Base-by-base conservation (phyloP, 805 yeast genomes). In the Starmerella scarabaei region DNA sequence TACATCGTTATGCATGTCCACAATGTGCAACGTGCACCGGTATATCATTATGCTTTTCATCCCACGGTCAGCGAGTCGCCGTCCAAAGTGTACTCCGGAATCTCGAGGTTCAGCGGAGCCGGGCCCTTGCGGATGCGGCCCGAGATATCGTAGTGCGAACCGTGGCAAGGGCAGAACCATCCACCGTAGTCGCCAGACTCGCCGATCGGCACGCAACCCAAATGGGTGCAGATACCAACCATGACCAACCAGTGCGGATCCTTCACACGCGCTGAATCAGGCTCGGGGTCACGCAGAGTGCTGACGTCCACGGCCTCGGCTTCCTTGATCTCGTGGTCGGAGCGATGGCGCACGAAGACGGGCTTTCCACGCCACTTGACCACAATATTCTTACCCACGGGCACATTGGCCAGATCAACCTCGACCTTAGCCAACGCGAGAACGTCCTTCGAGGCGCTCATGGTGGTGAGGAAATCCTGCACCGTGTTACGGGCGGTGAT, bases 161-260 rank as follows among this genome's bases (percentile, higher is more conserved):
- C 99, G 74, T 93, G 99, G 73, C 98, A 91, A 53, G 99, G 98
- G 69, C 98, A 91, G 88, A 91, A 91, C 99, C 99, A 91, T 64
- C 99, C 99, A 64, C 96, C 97, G 57, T 75, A 91, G 67, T 91
- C 99, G 69, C 99, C 99, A 53, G 96, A 79, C 71, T 91, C 97
- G 64, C 99, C 99, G 60, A 91, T 91, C 54, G 99, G 99, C 48
- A 91, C 99, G 80, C 99, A 91, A 66, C 99, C 99, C 73, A 91
- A 78, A 66, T 91, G 99, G 53, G 99, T 91, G 74, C 99, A 91
- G 65, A 91, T 88, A 70, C 99, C 99, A 69, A 91, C 67, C 99
- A 91, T 91, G 64, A 91, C 74, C 62, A 91, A 76, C 98, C 98
- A 91, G 69, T 88, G 91, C 53, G 99, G 97, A 65, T 80, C 80